Conservation (phyloP, 768 basidiomycete genomes). For the Pisolithus tinctorius region DNA sequence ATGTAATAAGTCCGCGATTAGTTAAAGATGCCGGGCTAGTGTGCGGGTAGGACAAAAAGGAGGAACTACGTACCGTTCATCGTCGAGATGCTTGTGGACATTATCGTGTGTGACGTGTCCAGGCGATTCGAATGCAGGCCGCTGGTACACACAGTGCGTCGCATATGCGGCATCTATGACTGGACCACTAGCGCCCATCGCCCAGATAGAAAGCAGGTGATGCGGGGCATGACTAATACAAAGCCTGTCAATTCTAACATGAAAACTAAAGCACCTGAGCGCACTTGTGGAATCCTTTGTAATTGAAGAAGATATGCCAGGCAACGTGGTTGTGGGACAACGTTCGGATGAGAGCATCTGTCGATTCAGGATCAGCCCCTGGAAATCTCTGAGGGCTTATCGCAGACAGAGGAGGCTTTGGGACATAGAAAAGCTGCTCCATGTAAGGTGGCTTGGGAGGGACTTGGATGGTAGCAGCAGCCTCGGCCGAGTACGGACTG, state of each 20-base stretch:
- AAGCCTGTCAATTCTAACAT: background rate
- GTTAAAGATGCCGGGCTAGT: constrained; percentile 4
- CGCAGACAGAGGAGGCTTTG: constrained; percentile 6
- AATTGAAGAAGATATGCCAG: constrained; percentile 32
- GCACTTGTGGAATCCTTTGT: constrained; percentile 30
- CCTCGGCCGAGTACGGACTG: constrained; percentile 1
- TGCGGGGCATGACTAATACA: constrained; percentile 10
- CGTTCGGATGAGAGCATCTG: constrained; percentile 9
- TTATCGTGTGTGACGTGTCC: constrained; percentile 39
- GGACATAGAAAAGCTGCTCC: constrained; percentile 3
- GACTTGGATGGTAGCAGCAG: background rate
- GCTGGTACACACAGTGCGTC: constrained; percentile 25
- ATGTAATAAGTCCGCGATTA: constrained; percentile 10
- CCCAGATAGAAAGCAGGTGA: constrained; percentile 14
- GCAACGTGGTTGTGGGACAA: constrained; percentile 25
- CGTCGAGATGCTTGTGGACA: constrained; percentile 36
- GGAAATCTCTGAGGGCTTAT: constrained; percentile 21
- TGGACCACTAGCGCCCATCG: constrained; percentile 16
- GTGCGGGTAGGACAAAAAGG: background rate
- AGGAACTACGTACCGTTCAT: constrained; percentile 5
- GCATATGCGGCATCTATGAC: constrained; percentile 35
- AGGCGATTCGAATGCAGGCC: constrained; percentile 37
- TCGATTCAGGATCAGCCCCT: constrained; percentile 23
- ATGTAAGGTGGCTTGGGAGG: background rate
- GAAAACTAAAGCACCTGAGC: constrained; percentile 1